Evolutionary conservation across 495 filamentous ascomycete species (phyloP).

Genomic region (Venustampulla echinocandica): DNA sequence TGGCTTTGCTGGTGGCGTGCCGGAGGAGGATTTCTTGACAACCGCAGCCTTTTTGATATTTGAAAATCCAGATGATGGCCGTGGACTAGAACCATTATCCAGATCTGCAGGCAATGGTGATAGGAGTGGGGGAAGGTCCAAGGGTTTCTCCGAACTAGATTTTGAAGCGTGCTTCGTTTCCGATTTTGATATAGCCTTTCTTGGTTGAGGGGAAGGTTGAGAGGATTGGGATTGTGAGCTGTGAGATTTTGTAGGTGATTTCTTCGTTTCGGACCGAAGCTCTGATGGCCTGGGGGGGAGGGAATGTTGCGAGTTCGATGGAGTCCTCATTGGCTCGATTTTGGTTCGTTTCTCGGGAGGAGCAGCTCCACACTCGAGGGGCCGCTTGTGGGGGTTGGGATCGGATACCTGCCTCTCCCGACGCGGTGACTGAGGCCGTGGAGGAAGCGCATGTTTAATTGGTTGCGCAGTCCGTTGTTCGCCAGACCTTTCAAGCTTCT

Average conservation of each 20-base stretch:
- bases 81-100: constrained; percentile 3
- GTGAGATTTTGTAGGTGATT: constrained; percentile 1
- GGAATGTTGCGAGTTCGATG: constrained; percentile 4
- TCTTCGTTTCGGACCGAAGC: not conserved
- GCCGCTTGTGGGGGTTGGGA: constrained; percentile 16
- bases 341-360: constrained; percentile 20
- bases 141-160: constrained; percentile 10
- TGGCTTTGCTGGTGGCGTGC: constrained; percentile 4
- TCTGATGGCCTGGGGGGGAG: constrained; percentile 1
- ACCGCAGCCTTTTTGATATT: constrained; percentile 1
- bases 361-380: constrained; percentile 5
- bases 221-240: not conserved
- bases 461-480: not conserved
- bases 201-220: constrained; percentile 5
- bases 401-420: constrained; percentile 4
- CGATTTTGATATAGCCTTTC: constrained; percentile 1
- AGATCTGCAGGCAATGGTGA: constrained; percentile 22
- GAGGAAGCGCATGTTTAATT: constrained; percentile 16
- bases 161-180: constrained; percentile 4
- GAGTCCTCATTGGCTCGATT: constrained; percentile 13
- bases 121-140: constrained; percentile 15
- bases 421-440: constrained; percentile 17
- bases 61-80: not conserved
- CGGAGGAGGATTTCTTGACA: constrained; percentile 4
- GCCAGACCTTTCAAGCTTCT: not conserved